Evolutionary conservation across 2,329 filamentous ascomycete genomes (phyloP), one percentile per base, ranked within the genome.

Genomic region (Hirsutella rhossiliensis): DNA sequence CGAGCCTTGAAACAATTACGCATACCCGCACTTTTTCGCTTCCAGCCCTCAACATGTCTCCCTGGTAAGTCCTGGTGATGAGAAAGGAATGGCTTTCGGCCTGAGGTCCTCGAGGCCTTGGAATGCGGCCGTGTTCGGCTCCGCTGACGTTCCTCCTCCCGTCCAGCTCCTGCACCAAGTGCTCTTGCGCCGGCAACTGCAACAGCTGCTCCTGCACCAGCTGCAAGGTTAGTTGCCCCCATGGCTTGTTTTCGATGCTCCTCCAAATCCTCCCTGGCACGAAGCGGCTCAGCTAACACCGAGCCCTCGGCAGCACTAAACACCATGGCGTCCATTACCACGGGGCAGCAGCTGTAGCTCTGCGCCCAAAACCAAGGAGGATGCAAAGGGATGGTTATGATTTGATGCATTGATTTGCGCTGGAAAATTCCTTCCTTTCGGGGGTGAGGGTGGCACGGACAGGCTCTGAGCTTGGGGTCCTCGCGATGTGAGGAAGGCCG

Each of bases 151-250:
- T 39, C 7, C 8, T 38, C n/a, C 18, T 18, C n/a, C 4, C 17
- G 5, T 6, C 17, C 15, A 54, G 52, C 46, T 39, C 42, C 43
- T 55, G 52, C 49, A 46, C 48, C 29, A 40, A 38, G 20, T 55
- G 52, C 50, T 46, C 45, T 32, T 55, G 53, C 50, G 32, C 53
- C 45, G 49, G 50, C 48, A 38, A 41, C 44, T 55, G 53, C 48
- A 32, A 50, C 42, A 28, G 41, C 38, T 55, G 53, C 48, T 48
- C 51, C 31, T 55, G 53, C 53, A 38, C 32, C 40, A 48, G 41
- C 46, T 55, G 53, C 53, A 45, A 49, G 43, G 50, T 53, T 43
- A 37, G 51, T 55, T 43, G 4, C 56, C 61, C 13, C 57, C 54
- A 28, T 54, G 41, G 7, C 50, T 50, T 15, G 50, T 43, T 32